These are phyloP conservation scores for Mimosa pudica DNA, from an alignment of 306 rosid genomes.

Conservation along the genomic window DNA sequence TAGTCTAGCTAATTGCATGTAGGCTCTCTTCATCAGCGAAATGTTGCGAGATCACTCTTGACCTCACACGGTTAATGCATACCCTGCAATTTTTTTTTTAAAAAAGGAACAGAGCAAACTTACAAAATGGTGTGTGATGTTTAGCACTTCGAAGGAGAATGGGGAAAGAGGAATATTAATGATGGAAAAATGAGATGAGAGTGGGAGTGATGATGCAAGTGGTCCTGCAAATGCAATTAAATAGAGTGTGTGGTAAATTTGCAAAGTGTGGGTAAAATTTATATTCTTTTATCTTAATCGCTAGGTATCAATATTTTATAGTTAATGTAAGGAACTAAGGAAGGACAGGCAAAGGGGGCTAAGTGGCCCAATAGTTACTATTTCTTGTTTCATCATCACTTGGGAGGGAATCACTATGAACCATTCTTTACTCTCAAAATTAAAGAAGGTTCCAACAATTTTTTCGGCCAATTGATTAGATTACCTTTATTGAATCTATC, in stretches of 20 bases:
- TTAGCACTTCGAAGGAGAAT: background rate
- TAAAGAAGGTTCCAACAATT: background rate
- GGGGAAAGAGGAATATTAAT: background rate
- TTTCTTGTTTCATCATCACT: background rate
- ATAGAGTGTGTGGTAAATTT: background rate
- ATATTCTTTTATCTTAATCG: background rate
- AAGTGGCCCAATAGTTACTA: background rate
- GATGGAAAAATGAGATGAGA: background rate
- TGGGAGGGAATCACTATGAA: background rate
- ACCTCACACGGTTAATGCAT: too few relatives aligned
- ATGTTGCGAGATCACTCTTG: too few relatives aligned
- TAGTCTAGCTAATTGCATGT: too few relatives aligned
- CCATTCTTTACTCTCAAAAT: background rate
- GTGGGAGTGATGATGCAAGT: background rate
- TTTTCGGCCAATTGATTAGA: background rate
- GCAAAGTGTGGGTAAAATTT: background rate
- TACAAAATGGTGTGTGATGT: background rate
- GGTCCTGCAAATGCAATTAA: conserved; percentile 3
- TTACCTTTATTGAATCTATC: background rate
- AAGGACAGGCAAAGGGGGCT: background rate
- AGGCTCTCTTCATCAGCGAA: too few relatives aligned
- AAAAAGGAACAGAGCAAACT: too few relatives aligned
- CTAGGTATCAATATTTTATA: background rate
- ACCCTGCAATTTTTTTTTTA: too few relatives aligned
- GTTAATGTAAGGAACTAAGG: background rate